phyloP scores from a whole-genome alignment of 163 green algal species.

The Chlorella variabilis region DNA sequence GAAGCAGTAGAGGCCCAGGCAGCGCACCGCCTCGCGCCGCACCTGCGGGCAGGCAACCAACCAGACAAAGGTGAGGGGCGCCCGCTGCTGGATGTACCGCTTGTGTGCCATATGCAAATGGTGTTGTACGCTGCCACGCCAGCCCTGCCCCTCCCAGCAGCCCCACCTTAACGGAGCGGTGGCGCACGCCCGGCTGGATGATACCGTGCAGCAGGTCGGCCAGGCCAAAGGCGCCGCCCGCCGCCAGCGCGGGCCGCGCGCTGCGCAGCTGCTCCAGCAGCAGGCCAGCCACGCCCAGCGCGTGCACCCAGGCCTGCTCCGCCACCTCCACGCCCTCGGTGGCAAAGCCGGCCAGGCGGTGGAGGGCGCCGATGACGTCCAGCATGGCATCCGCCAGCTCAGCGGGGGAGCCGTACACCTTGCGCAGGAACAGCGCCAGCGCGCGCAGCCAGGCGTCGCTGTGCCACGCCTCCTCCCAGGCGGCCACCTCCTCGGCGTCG shows the following conservation, averaged over 20 bases:
- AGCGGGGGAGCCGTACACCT: slow-evolving; percentile 40
- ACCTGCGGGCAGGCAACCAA: slow-evolving; percentile 18
- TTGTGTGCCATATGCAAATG: too few species aligned
- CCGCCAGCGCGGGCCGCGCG: slow-evolving; percentile 19
- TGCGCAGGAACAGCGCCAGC: slow-evolving; percentile 48
- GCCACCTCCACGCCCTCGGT: background rate
- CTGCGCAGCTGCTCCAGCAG: slow-evolving; percentile 42
- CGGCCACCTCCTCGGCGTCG: background rate
- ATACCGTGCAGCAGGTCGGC: slow-evolving; percentile 22
- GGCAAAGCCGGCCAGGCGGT: background rate
- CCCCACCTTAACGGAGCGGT: slow-evolving; percentile 19
- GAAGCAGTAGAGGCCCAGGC: slow-evolving; percentile 53
- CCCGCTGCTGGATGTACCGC: slow-evolving; percentile 23
- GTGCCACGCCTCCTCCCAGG: slow-evolving; percentile 24
- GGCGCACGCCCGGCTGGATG: slow-evolving; percentile 24
- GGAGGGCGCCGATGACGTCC: slow-evolving; percentile 6
- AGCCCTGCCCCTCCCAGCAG: too few species aligned
- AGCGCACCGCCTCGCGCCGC: slow-evolving; percentile 40
- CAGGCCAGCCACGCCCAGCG: slow-evolving; percentile 32
- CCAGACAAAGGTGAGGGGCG: slow-evolving; percentile 11
- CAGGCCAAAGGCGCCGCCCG: slow-evolving; percentile 17
- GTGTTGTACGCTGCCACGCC: too few species aligned
- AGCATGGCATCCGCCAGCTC: slow-evolving; percentile 50
- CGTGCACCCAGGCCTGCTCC: slow-evolving; percentile 31
- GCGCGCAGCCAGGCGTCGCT: slow-evolving; percentile 39